Evolutionary conservation across 2,329 filamentous ascomycete species (phyloP), one percentile per base, ranked within the genome.

Genomic region (Catunica adiposa): DNA sequence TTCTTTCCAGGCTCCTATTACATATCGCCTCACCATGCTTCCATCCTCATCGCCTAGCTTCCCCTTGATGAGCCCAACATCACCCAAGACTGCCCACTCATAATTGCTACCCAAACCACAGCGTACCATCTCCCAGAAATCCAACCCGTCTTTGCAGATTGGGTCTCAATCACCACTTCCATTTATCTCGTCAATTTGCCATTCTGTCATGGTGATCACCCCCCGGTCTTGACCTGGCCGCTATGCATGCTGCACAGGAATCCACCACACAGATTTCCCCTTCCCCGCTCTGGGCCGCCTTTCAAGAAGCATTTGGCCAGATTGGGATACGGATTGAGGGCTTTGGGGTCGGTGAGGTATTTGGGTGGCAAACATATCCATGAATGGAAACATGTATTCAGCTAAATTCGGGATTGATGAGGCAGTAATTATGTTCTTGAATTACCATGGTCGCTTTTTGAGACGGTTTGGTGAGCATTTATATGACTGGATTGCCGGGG

Each of bases 271-370:
- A 23, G 8, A n/a, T 23, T 37, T 29, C 31, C 31, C 29, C 29
- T 52, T 29, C 29, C 50, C 50, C 50, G 50, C 50, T 52, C 15
- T 52, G 22, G 22, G 50, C 29, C 34, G 29, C 50, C 20, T 52
- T 9, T n/a, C n/a, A 6, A 17, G 15, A 25, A 14, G 9, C 31
- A 15, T 23, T 23, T 52, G 50, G 22, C 50, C 14, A 11, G n/a
- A 38, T 52, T 23, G 22, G 50, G 50, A 38, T 38, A 52, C 20
- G n/a, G 25, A 52, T 52, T 52, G 50, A 31, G 29, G 11, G 29
- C 11, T 26, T 25, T 48, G 4, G 4, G 23, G 17, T 20, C 26
- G 22, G 40, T 22, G 15, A 44, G 40, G 15, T 15, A 11, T 34
- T 5, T 5, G 29, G 29, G 11, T 34, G 29, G 29, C 5, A 34